Base-by-base conservation (phyloP, 75 land plant species). In the Pinus albicaulis region DNA sequence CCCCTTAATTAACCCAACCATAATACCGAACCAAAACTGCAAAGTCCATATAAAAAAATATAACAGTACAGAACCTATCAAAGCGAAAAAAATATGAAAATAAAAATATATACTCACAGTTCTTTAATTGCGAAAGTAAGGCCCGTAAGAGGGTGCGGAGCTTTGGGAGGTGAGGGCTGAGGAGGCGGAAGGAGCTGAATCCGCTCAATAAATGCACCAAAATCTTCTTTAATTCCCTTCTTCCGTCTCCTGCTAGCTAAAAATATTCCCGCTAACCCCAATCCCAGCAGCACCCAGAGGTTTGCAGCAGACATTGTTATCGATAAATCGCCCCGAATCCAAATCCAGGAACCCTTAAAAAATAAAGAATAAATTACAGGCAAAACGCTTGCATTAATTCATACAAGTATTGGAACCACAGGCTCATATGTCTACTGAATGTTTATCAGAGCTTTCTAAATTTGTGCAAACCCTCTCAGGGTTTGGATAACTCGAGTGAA, bases 101-200 rank as follows among this genome's bases (percentile, higher is more conserved):
- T 61, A 24, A 41, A 69, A 53, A 3, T 59, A 23, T 48, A 16
- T 13, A 74, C 92, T 72, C 81, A 95, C 96, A 89, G 59, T 76
- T 94, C 99, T 55, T 93, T 89, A 59, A 92, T 89, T 41, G 98
- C 97, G 71, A 96, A 96, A n/a, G 91, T 66, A 84, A 96, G 99
- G 28, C 84, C 89, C 13, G 94, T 81, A 12, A 96, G 88, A 14
- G 93, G 90, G 60, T 85, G 98, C 17, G 98, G 95, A 44, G 99
- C 97, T 59, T 82, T 94, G 38, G 98, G 99, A 41, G 99, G 99
- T 11, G 97, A 78, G 1, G 99, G 97, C 60, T 78, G 94, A 31
- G 99, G 99, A 1, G 99, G 97, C 36, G 99, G 99, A 56, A 91
- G 92, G 19, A 96, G 80, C 85, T 92, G 81, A 38, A 96, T 71